Base-by-base conservation (phyloP, 345 rosid genomes). In the Boechera divaricarpa region DNA sequence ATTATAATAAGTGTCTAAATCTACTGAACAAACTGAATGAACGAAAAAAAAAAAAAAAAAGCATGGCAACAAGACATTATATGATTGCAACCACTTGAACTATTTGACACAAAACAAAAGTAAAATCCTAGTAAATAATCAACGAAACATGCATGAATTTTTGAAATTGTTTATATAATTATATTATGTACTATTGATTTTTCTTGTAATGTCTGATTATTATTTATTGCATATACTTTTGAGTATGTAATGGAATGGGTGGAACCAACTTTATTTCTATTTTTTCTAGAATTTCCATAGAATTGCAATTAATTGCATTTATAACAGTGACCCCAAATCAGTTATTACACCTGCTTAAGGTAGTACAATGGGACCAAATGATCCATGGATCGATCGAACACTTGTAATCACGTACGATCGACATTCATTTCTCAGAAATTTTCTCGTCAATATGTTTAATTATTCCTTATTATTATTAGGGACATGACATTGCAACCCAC, bases 401-500 rank as follows among this genome's bases (percentile, higher is more conserved):
- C 59, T 70, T 63, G 76, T 70, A 33, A 55, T 7, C 70, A 62
- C 52, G n/a, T 44, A 69, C 31, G 21, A 62, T 4, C 10, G 10
- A 41, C 53, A 21, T 48, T 74, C 31, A 63, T 10, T 39, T 63
- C 28, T 18, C 11, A 29, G 12, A 28, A 4, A 0, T 24, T 10
- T 44, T 69, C 15, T 15, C 6, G 38, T 62, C 70, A 54, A 52
- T 32, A 35, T 61, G 16, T 31, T 60, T 15, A 26, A 45, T 26
- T 9, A 65, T 53, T 26, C 59, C 48, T 60, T 29, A 59, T 26
- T 41, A 42, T 39, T 28, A 38, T 18, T 48, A 56, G 66, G 52
- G 59, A 78, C 78, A 78, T 73, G 78, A 78, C 73, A 33, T 6
- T 66, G 64, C 64, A 72, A 59, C 72, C 81, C 74, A 67, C 56